These are phyloP conservation scores for Centaurea solstitialis DNA, from an alignment of 129 eudicot genomes.

Conservation along the genomic window DNA sequence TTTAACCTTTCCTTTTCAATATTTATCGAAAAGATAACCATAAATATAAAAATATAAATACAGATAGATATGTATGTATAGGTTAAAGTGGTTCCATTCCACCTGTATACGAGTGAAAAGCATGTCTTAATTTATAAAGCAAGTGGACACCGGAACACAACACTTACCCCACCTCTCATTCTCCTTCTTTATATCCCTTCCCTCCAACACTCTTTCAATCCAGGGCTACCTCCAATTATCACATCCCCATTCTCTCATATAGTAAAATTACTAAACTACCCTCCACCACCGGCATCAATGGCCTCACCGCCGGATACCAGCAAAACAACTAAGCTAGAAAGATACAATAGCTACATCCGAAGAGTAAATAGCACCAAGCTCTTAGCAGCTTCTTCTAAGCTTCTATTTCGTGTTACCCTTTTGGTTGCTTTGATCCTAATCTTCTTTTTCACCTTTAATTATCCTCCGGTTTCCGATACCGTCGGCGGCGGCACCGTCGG, in stretches of 20 bases:
- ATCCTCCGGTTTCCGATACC: constrained; percentile 62
- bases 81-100: constrained; percentile 21
- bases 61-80: constrained; percentile 20
- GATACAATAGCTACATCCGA: constrained; percentile 82
- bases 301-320: constrained; percentile 63
- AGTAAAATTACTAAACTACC: background rate
- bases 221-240: constrained; percentile 45
- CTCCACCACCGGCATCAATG: constrained; percentile 31
- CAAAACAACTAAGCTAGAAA: constrained; percentile 81
- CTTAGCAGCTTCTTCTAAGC: constrained; percentile 80
- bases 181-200: constrained; percentile 33
- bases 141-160: constrained; percentile 44
- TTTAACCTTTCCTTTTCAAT: background rate
- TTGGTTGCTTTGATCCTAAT: constrained; percentile 59
- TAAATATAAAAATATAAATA: background rate
- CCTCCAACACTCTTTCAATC: constrained; percentile 15
- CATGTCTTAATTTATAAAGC: constrained; percentile 46
- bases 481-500: too few species aligned
- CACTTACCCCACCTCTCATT: constrained; percentile 12
- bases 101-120: constrained; percentile 49
- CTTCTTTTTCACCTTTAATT: constrained; percentile 74
- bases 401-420: constrained; percentile 82
- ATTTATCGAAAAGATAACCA: background rate
- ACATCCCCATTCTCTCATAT: background rate
- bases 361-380: constrained; percentile 86